Evolutionary conservation across 345 rosid genomes (phyloP).

Genomic region (Lumnitzera racemosa): DNA sequence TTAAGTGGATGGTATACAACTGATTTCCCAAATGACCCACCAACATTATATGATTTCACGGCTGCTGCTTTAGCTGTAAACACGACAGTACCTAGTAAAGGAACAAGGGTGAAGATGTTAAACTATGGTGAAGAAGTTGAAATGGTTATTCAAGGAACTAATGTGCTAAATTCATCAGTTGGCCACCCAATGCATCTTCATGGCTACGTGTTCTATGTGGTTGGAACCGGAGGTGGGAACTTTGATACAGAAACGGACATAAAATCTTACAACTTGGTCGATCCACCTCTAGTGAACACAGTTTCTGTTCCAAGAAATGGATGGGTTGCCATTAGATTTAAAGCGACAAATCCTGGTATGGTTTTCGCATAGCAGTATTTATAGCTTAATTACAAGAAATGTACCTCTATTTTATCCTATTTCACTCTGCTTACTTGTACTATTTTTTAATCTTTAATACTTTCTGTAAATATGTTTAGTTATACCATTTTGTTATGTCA

Average conservation of each 20-base stretch:
- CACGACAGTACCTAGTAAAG: neutral
- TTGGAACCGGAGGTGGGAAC: constrained; percentile 6
- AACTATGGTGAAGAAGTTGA: constrained; percentile 17
- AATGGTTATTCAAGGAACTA: constrained; percentile 25
- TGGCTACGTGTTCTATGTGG: constrained; percentile 11
- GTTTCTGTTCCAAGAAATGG: constrained; percentile 1
- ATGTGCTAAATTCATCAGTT: constrained; percentile 3
- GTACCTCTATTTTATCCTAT: too few relatives aligned
- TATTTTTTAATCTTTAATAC: too few relatives aligned
- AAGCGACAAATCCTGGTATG: too few relatives aligned
- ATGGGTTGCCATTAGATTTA: too few relatives aligned
- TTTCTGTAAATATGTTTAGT: too few relatives aligned
- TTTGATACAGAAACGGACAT: constrained; percentile 8
- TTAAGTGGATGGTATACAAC: neutral
- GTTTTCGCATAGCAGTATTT: too few relatives aligned
- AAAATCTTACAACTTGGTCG: constrained; percentile 10
- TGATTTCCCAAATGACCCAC: constrained; percentile 7
- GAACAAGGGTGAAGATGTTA: constrained; percentile 15
- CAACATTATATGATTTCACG: constrained; percentile 1
- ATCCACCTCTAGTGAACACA: constrained; percentile 19
- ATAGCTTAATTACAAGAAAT: too few relatives aligned
- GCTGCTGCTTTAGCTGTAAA: neutral
- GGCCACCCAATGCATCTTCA: constrained; percentile 29
- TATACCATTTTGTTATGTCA: too few relatives aligned
- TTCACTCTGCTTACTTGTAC: too few relatives aligned